These are phyloP conservation scores for Rhizopogon hawkerae DNA, from an alignment of 1,284 basidiomycete species.

Conservation along the genomic window DNA sequence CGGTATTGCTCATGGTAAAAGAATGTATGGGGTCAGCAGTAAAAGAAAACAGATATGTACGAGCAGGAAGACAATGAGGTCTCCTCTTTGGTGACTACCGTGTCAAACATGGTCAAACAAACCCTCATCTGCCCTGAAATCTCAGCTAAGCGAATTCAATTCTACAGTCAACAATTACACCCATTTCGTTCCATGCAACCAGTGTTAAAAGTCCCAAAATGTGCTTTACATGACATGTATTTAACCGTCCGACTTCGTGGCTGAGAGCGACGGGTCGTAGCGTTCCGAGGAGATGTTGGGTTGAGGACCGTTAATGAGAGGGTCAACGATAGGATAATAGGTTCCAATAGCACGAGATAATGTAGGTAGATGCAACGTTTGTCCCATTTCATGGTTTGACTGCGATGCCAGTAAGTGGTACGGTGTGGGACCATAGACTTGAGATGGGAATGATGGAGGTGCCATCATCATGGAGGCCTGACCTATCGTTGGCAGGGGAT, in stretches of 20 bases:
- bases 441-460: slow-evolving; percentile 1
- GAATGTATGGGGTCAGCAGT: slow-evolving; percentile 20
- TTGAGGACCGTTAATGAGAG: slow-evolving; percentile 26
- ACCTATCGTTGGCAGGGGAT: slow-evolving; percentile 13
- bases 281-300: slow-evolving; percentile 29
- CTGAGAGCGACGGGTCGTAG: slow-evolving; percentile 21
- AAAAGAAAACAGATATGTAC: slow-evolving; percentile 11
- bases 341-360: slow-evolving; percentile 15
- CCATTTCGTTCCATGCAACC: not conserved
- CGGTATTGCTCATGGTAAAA: slow-evolving; percentile 23
- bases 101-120: not conserved
- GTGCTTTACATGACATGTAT: not conserved
- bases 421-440: slow-evolving; percentile 15
- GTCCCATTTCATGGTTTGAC: slow-evolving; percentile 6
- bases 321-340: slow-evolving; percentile 35
- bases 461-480: slow-evolving; percentile 9
- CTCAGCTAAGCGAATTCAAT: too few species aligned
- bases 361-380: slow-evolving; percentile 9
- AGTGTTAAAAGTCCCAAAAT: too few species aligned
- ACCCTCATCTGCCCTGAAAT: too few species aligned
- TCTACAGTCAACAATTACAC: not conserved
- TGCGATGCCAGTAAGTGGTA: slow-evolving; percentile 25
- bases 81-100: slow-evolving; percentile 1
- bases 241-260: not conserved
- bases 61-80: slow-evolving; percentile 7